phyloP scores from a whole-genome alignment of 2,329 filamentous ascomycete genomes.

The Pseudogymnoascus destructans region DNA sequence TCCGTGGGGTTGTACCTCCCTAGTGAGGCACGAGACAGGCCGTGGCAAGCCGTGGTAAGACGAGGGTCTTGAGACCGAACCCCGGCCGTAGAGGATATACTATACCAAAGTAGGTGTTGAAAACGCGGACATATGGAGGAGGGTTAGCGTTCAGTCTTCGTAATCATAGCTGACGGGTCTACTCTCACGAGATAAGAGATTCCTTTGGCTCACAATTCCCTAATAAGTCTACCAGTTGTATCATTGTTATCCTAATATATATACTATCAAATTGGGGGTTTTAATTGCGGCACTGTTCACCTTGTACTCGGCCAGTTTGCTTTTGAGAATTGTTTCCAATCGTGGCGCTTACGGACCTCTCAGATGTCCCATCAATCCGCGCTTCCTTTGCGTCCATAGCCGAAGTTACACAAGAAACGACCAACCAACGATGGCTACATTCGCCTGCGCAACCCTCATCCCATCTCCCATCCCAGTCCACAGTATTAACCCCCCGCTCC shows the following conservation, averaged over 20 bases:
- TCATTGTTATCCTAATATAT: neutral
- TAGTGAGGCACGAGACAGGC: too few relatives aligned
- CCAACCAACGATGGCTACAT: constrained; percentile 35
- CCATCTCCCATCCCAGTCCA: constrained; percentile 5
- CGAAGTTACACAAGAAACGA: neutral
- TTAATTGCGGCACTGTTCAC: neutral
- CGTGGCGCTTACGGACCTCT: neutral
- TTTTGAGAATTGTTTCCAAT: neutral
- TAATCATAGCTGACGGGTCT: too few relatives aligned
- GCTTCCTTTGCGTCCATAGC: too few relatives aligned
- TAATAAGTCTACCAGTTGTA: neutral
- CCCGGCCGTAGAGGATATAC: too few relatives aligned
- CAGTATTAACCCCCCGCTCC: constrained; percentile 15
- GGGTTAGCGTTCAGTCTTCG: too few relatives aligned
- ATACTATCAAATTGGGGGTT: neutral
- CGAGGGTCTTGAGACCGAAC: too few relatives aligned
- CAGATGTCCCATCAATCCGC: neutral
- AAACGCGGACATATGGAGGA: too few relatives aligned
- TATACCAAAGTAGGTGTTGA: too few relatives aligned
- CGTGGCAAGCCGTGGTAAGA: too few relatives aligned
- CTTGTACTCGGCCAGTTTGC: neutral
- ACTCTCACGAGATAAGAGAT: too few relatives aligned
- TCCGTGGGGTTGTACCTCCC: too few relatives aligned
- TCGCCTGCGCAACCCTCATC: constrained; percentile 30
- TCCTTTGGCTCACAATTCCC: too few relatives aligned